phyloP scores from a whole-genome alignment of 1,284 basidiomycete genomes.

The Rhodotorula sp. region DNA sequence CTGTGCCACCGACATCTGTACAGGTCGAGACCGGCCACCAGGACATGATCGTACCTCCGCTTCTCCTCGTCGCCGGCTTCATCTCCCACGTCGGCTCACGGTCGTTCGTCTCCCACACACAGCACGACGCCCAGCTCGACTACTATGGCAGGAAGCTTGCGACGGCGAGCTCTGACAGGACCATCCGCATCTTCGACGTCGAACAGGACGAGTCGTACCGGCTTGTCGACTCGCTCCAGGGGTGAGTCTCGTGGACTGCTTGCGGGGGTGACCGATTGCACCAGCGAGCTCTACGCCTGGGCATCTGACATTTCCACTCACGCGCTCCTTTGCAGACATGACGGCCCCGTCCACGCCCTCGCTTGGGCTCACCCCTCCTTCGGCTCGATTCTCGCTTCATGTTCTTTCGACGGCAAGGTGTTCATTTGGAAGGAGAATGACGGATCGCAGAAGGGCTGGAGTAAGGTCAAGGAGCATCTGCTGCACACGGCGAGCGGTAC shows the following conservation, averaged over 20 bases:
- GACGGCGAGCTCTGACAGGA: constrained; percentile 94
- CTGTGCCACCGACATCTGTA: constrained; percentile 18
- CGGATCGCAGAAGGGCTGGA: constrained; percentile 60
- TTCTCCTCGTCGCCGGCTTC: background rate
- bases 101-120: constrained; percentile 1
- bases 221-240: constrained; percentile 66
- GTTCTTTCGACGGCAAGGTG: constrained; percentile 96
- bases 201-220: constrained; percentile 59
- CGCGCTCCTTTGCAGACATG: constrained; percentile 59
- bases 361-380: constrained; percentile 99
- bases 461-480: constrained; percentile 93
- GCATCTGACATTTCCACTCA: background rate
- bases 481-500: constrained; percentile 88
- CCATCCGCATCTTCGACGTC: constrained; percentile 92
- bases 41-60: constrained; percentile 79
- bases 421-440: constrained; percentile 90
- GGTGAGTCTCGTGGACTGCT: constrained; percentile 54
- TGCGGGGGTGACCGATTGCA: no score
- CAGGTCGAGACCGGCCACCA: constrained; percentile 82
- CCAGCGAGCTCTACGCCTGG: no score
- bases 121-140: constrained; percentile 98
- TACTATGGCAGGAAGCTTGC: constrained; percentile 96
- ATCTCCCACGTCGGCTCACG: background rate
- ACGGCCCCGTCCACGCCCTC: constrained; percentile 96
- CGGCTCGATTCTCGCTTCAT: constrained; percentile 92